Percentiles rank a stretch among this genome's conserved stretches.
These are phyloP conservation scores for Baudoinia panamericana DNA, from an alignment of 495 filamentous ascomycete genomes.

Conservation along the genomic window DNA sequence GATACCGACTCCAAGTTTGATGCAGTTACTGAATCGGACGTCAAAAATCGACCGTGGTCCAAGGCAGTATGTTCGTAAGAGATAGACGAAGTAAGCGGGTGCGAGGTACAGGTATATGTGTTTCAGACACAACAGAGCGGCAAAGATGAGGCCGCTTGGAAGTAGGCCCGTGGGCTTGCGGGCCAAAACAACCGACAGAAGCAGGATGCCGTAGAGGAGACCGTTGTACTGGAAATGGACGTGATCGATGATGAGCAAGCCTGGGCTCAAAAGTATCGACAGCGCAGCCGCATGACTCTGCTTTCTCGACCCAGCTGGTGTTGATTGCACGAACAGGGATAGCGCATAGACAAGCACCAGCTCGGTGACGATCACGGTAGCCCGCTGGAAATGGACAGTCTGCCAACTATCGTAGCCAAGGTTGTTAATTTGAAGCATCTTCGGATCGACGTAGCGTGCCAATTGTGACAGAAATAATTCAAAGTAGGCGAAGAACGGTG, in stretches of 20 bases:
- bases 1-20: conserved; percentile 70
- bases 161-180: conserved; percentile 66
- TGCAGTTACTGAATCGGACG: conserved; percentile 58
- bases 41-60: conserved; percentile 61
- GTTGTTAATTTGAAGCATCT: conserved; percentile 70
- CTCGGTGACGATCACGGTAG: conserved; percentile 79
- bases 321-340: conserved; percentile 54
- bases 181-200: conserved; percentile 71
- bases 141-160: conserved; percentile 67
- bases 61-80: conserved; percentile 81
- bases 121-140: conserved; percentile 77
- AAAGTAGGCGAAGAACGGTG: conserved; percentile 93
- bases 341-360: conserved; percentile 75
- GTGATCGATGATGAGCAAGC: conserved; percentile 92
- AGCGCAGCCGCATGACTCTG: conserved; percentile 77
- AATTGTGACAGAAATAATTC: conserved; percentile 84
- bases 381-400: conserved; percentile 83
- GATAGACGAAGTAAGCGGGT: conserved; percentile 88
- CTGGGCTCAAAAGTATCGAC: conserved; percentile 82
- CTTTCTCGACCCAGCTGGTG: conserved; percentile 48
- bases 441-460: conserved; percentile 62
- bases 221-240: conserved; percentile 99
- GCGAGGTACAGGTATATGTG: conserved; percentile 97
- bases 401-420: conserved; percentile 77
- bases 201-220: conserved; percentile 79